Conservation (phyloP, 1,139 yeast species). For the Candida mesenterica region DNA sequence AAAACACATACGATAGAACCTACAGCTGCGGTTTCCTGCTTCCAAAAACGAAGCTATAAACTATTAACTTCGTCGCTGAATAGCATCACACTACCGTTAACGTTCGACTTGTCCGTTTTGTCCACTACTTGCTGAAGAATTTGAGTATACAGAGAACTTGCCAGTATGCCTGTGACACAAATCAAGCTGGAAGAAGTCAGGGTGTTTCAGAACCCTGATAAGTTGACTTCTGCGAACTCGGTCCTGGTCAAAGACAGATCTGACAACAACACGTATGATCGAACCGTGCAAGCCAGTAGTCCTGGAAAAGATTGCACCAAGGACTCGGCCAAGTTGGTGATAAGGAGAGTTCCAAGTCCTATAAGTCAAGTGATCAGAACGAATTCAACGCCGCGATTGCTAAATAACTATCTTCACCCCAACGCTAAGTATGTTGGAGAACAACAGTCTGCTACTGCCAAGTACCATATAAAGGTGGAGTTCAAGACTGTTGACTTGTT, state of each 20-base stretch:
- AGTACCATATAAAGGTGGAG: constrained; percentile 70
- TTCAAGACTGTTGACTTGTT: constrained; percentile 66
- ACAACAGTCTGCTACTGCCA: constrained; percentile 69
- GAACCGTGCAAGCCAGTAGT: too few relatives aligned
- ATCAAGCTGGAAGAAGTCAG: not conserved
- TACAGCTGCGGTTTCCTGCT: too few relatives aligned
- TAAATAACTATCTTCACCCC: constrained; percentile 52
- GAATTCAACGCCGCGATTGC: constrained; percentile 2
- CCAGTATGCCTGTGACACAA: not conserved
- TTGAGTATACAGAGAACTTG: too few relatives aligned
- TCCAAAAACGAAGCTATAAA: too few relatives aligned
- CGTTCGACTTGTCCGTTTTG: too few relatives aligned
- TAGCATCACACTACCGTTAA: too few relatives aligned
- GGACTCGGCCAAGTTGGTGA: not conserved
- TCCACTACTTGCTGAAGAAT: too few relatives aligned
- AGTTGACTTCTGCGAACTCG: not conserved
- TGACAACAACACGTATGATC: too few relatives aligned
- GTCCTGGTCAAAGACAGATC: too few relatives aligned
- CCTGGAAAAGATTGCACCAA: too few relatives aligned
- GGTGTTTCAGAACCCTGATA: not conserved
- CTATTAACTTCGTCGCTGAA: too few relatives aligned
- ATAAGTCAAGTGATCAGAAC: not conserved
- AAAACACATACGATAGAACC: too few relatives aligned
- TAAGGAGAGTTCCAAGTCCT: not conserved
- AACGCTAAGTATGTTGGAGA: constrained; percentile 66